phyloP scores from a whole-genome alignment of 192 early-diverging fungal genomes.

The Coemansia sp. region DNA sequence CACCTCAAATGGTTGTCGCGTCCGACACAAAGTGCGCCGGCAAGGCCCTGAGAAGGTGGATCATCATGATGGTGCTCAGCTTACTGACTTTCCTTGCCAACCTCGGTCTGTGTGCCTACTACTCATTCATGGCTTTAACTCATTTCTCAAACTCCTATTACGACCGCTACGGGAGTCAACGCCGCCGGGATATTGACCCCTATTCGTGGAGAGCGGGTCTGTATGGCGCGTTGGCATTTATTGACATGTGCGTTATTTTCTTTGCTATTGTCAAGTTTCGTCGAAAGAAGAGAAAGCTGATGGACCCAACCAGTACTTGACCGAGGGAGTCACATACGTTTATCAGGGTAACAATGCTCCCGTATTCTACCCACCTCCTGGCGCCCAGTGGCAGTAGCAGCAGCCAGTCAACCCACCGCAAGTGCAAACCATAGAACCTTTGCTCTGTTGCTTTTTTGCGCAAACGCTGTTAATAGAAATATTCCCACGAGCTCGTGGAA shows the following conservation, averaged over 20 bases:
- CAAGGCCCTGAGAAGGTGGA: not conserved
- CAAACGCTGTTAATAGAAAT: no score
- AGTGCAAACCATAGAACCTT: not conserved
- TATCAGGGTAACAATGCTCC: not conserved
- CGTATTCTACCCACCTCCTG: not conserved
- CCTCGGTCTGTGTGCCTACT: not conserved
- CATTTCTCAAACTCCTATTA: not conserved
- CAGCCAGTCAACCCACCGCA: not conserved
- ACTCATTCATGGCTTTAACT: not conserved
- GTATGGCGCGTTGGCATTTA: not conserved
- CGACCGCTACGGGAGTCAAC: not conserved
- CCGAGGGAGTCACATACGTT: not conserved
- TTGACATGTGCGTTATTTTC: not conserved
- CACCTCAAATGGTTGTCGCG: not conserved
- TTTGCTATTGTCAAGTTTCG: not conserved
- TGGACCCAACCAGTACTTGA: not conserved
- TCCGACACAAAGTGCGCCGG: not conserved
- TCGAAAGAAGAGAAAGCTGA: not conserved
- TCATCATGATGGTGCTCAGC: not conserved
- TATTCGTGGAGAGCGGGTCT: not conserved
- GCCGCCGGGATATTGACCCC: no score
- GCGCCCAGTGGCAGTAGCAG: not conserved
- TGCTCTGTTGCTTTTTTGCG: no score
- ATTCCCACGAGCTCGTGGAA: not conserved
- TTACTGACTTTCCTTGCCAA: not conserved